Evolutionary conservation across 2,329 filamentous ascomycete species (phyloP), one percentile per base, ranked within the genome.

Genomic region (Pseudogymnoascus sp.): DNA sequence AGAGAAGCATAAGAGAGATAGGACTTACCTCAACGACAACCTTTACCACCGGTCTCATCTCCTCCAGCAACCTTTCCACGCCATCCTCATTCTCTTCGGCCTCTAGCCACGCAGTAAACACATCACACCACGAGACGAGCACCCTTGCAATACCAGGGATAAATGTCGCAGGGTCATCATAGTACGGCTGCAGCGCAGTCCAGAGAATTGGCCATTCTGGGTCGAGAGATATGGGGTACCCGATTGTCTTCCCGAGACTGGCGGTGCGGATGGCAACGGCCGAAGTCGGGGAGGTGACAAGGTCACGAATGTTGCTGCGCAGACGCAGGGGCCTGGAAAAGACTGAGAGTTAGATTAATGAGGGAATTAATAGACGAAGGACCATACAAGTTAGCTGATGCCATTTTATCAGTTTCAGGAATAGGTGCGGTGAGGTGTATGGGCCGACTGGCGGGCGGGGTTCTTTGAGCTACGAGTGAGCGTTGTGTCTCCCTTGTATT

Each of bases 201-300:
- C 78, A 68, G 13, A 81, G 72, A 54, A 78, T 75, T 6, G 70
- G 69, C 78, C 79, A 82, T 68, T 81, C 77, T 0, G 79, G 79
- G 6, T 78, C 73, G 39, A 77, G 70, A 21, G 68, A 67, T 16
- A 80, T 71, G 0, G 75, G 65, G 31, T 78, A 75, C 1, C 81
- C 80, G 13, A 82, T 70, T 8, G 60, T 65, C n/a, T n/a, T 60
- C 43, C 48, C 63, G 25, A 69, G 25, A 10, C 28, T 31, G 28
- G 61, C 51, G n/a, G 60, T 62, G 11, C 64, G 67, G 31, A 39
- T 11, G 0, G 43, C 60, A 14, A 69, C 28, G 6, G 62, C 25
- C 1, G 63, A 67, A 13, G 62, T 63, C 41, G 63, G 61, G 21
- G 67, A 62, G 31, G 62, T 62, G 61, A 68, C 54, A 41, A 67